phyloP scores from a whole-genome alignment of 257 asterid species.

The Lithospermum erythrorhizon region DNA sequence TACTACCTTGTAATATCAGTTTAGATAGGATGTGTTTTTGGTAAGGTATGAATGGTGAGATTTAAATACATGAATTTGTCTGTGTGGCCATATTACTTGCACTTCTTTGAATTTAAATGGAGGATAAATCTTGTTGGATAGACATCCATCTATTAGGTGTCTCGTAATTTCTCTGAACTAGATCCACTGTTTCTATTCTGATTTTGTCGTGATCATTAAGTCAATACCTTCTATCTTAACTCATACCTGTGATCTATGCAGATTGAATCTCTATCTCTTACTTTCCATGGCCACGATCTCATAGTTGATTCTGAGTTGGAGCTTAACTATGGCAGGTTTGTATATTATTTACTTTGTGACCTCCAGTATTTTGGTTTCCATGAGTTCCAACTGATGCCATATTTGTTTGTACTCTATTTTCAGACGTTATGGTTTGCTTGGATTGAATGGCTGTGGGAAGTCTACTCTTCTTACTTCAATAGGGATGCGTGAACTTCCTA shows the following conservation, averaged over 20 bases:
- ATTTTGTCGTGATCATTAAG: neutral
- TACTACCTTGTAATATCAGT: no score
- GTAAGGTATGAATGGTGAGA: no score
- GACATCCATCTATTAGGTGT: no score
- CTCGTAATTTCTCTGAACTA: no score
- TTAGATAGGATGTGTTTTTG: no score
- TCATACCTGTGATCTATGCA: conserved; percentile 16
- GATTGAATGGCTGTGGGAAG: conserved; percentile 95
- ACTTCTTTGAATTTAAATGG: no score
- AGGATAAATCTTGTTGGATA: no score
- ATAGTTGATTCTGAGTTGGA: conserved; percentile 90
- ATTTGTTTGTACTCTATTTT: conserved; percentile 1
- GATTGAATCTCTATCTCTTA: conserved; percentile 94
- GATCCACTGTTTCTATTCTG: neutral
- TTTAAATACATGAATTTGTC: no score
- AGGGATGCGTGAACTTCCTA: conserved; percentile 87
- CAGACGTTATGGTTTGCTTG: conserved; percentile 98
- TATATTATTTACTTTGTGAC: neutral
- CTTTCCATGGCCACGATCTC: conserved; percentile 94
- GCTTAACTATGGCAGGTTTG: conserved; percentile 88
- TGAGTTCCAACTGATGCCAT: neutral
- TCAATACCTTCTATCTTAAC: neutral
- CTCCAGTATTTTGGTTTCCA: neutral
- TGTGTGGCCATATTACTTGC: no score
- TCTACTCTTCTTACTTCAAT: conserved; percentile 91